A percentile compares a stretch with the other conserved stretches of the same genome.
These are phyloP conservation scores for Colletotrichum orbiculare DNA, from an alignment of 2,329 filamentous ascomycete genomes.

Conservation along the genomic window DNA sequence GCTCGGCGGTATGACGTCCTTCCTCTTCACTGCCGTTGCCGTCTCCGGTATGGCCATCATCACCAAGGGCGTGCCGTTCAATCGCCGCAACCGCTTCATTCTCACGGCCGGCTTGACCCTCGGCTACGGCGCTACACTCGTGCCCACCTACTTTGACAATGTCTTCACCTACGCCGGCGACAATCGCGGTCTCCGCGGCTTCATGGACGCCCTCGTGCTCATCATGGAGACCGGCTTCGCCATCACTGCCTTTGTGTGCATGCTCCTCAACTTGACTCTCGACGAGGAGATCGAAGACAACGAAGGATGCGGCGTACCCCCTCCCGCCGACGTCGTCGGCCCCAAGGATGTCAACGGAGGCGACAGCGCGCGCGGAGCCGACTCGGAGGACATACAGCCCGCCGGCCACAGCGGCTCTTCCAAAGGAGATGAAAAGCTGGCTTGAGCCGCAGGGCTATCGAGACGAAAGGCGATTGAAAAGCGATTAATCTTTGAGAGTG, in stretches of 20 bases:
- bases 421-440: constrained; percentile 35
- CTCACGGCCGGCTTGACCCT: constrained; percentile 79
- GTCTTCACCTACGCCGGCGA: constrained; percentile 79
- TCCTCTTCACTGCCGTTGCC: constrained; percentile 81
- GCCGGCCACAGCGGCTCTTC: constrained; percentile 10
- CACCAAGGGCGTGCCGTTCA: constrained; percentile 75
- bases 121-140: constrained; percentile 76
- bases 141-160: constrained; percentile 74
- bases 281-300: constrained; percentile 79
- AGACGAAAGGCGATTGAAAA: neutral
- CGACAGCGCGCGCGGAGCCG: constrained; percentile 31
- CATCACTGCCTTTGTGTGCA: constrained; percentile 77
- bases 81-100: constrained; percentile 84
- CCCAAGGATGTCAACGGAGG: constrained; percentile 26
- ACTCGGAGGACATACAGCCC: constrained; percentile 36
- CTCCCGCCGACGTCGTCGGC: neutral
- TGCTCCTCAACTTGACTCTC: constrained; percentile 79
- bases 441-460: neutral
- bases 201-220: constrained; percentile 78
- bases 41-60: constrained; percentile 84
- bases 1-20: constrained; percentile 79
- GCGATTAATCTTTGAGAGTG: neutral
- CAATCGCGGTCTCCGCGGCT: constrained; percentile 76
- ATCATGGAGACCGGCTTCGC: constrained; percentile 82
- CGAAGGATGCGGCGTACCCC: constrained; percentile 27